Evolutionary conservation across 495 filamentous ascomycete genomes (phyloP).

Genomic region (Daldinia loculata): DNA sequence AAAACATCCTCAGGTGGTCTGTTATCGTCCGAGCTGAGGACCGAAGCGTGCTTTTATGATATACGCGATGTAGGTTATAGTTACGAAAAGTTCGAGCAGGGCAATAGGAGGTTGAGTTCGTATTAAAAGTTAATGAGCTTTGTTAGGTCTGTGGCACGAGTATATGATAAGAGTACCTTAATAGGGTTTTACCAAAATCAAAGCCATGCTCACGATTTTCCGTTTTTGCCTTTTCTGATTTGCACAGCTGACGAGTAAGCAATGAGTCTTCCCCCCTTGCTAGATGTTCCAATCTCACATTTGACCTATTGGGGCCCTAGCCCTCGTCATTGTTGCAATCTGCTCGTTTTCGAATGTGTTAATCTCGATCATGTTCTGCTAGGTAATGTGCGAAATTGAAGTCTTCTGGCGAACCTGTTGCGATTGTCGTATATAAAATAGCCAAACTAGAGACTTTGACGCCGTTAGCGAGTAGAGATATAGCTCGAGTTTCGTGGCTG

Average conservation of each 20-base stretch:
- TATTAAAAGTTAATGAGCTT: background rate
- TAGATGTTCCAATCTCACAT: background rate
- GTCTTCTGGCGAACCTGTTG: background rate
- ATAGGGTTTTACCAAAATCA: background rate
- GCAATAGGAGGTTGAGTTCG: background rate
- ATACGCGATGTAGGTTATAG: too few relatives aligned
- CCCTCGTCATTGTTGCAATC: background rate
- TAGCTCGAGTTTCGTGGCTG: too few relatives aligned
- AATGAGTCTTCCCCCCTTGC: background rate
- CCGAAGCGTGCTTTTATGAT: too few relatives aligned
- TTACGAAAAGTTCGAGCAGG: too few relatives aligned
- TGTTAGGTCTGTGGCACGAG: background rate
- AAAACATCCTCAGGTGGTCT: background rate
- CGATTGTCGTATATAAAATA: background rate
- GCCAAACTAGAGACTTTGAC: background rate
- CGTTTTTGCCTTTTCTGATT: too few relatives aligned
- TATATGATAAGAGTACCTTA: too few relatives aligned
- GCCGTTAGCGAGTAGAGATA: background rate
- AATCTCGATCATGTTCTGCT: background rate
- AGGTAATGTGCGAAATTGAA: background rate
- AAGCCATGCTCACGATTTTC: background rate
- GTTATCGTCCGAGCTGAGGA: too few relatives aligned
- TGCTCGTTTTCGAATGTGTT: background rate
- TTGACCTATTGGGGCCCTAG: too few relatives aligned
- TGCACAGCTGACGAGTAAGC: background rate